These are phyloP conservation scores for Chytriomyces sp. DNA, from an alignment of 192 early-diverging fungal species.

Conservation along the genomic window DNA sequence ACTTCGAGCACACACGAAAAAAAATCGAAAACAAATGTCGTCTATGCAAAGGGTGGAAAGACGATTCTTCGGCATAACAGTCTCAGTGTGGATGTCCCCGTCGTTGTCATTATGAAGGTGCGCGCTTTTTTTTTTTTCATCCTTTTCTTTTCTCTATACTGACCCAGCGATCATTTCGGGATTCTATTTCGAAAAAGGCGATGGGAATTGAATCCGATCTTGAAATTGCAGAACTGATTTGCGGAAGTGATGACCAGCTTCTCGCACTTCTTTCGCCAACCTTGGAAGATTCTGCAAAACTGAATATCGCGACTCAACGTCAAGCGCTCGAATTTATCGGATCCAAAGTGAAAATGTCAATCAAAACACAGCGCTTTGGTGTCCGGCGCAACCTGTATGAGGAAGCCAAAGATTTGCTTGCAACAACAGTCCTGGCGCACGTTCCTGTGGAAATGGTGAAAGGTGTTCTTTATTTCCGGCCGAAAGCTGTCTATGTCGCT, in stretches of 20 bases:
- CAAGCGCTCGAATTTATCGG: slow-evolving; percentile 92
- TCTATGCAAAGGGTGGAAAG: slow-evolving; percentile 62
- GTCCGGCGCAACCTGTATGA: slow-evolving; percentile 60
- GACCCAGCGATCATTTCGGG: neutral
- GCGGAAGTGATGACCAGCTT: slow-evolving; percentile 82
- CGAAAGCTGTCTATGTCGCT: slow-evolving; percentile 91
- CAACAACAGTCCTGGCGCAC: slow-evolving; percentile 86
- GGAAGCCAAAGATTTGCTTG: slow-evolving; percentile 86
- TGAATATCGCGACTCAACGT: slow-evolving; percentile 81
- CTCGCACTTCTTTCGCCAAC: slow-evolving; percentile 84
- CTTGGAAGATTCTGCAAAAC: slow-evolving; percentile 79
- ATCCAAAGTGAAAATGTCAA: slow-evolving; percentile 54
- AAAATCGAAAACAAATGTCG: slow-evolving; percentile 91
- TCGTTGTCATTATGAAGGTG: slow-evolving; percentile 85
- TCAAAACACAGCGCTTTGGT: slow-evolving; percentile 35
- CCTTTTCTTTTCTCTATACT: neutral
- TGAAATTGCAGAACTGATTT: slow-evolving; percentile 92
- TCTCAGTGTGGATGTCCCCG: slow-evolving; percentile 83
- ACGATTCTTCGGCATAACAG: slow-evolving; percentile 84
- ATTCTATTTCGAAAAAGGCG: slow-evolving; percentile 51
- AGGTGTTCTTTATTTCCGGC: slow-evolving; percentile 80
- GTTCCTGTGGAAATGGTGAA: slow-evolving; percentile 75
- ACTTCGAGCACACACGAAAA: slow-evolving; percentile 90
- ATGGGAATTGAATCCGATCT: slow-evolving; percentile 94
- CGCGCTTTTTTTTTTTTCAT: slow-evolving; percentile 9